Evolutionary conservation across 805 yeast genomes (phyloP).

Genomic region (Saccharomycopsis malanga): DNA sequence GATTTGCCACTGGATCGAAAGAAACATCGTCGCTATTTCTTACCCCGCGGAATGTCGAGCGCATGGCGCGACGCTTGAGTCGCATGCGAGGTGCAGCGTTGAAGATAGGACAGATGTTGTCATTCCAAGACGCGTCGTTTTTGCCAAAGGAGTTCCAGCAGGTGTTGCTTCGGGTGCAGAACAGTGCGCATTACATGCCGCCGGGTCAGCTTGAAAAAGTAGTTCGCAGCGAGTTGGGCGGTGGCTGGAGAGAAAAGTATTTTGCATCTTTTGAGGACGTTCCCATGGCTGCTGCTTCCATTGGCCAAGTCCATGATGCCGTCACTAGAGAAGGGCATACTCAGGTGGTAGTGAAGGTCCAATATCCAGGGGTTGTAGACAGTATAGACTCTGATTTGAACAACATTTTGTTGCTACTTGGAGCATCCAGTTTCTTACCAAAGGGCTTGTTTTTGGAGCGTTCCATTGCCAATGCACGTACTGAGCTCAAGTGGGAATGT

Average conservation of each 20-base stretch:
- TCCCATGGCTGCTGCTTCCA: constrained; percentile 96
- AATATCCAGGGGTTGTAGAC: constrained; percentile 93
- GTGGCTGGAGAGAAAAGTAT: constrained; percentile 60
- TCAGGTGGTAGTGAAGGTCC: constrained; percentile 89
- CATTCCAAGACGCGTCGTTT: constrained; percentile 85
- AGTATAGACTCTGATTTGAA: constrained; percentile 92
- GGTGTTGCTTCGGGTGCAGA: constrained; percentile 78
- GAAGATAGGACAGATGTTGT: constrained; percentile 93
- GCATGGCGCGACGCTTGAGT: constrained; percentile 80
- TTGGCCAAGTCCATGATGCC: constrained; percentile 93
- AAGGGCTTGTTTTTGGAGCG: constrained; percentile 87
- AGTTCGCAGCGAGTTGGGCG: constrained; percentile 67
- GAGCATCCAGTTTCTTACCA: constrained; percentile 83
- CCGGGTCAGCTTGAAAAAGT: constrained; percentile 77
- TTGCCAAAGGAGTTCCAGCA: constrained; percentile 81
- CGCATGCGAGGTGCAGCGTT: constrained; percentile 99
- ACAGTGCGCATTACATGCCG: constrained; percentile 96
- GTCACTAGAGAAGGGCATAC: constrained; percentile 51
- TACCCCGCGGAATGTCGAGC: constrained; percentile 76
- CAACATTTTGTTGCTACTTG: constrained; percentile 69
- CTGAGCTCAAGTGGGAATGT: constrained; percentile 95
- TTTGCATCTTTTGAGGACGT: constrained; percentile 74
- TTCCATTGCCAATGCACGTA: constrained; percentile 87
- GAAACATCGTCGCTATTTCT: constrained; percentile 49
- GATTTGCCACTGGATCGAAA: constrained; percentile 50